Percentiles rank a stretch among this genome's conserved stretches.
These are phyloP conservation scores for Eutrema heterophyllum DNA, from an alignment of 345 rosid species.

Conservation along the genomic window DNA sequence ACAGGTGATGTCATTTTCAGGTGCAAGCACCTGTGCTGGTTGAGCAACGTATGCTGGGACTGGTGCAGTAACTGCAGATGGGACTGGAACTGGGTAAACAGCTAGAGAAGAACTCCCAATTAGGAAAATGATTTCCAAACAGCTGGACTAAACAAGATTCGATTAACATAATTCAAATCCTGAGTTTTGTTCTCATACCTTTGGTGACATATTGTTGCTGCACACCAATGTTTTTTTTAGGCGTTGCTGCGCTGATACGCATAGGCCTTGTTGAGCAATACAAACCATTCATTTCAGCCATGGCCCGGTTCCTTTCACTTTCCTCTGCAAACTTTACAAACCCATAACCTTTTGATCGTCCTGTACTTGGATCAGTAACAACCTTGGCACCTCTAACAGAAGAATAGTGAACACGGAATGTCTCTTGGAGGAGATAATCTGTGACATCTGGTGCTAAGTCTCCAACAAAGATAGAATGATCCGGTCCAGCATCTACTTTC, in stretches of 20 bases:
- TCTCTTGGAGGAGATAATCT: slow-evolving; percentile 89
- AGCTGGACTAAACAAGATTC: neutral
- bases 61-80: slow-evolving; percentile 57
- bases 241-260: slow-evolving; percentile 94
- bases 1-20: slow-evolving; percentile 68
- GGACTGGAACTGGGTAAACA: slow-evolving; percentile 25
- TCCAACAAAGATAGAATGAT: slow-evolving; percentile 95
- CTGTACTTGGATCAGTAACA: slow-evolving; percentile 91
- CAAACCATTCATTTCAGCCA: slow-evolving; percentile 93
- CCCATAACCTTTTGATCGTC: slow-evolving; percentile 98
- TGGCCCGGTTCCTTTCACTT: slow-evolving; percentile 83
- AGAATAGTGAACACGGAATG: slow-evolving; percentile 71
- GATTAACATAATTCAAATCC: neutral
- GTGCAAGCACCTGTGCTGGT: slow-evolving; percentile 55
- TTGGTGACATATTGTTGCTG: slow-evolving; percentile 68
- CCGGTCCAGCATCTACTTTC: slow-evolving; percentile 84
- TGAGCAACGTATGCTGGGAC: slow-evolving; percentile 60
- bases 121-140: slow-evolving; percentile 9
- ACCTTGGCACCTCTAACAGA: slow-evolving; percentile 99
- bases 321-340: slow-evolving; percentile 92
- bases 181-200: slow-evolving; percentile 36
- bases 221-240: slow-evolving; percentile 58
- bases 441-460: slow-evolving; percentile 95
- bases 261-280: slow-evolving; percentile 89
- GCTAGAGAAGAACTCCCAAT: slow-evolving; percentile 20